Base-by-base conservation (phyloP, 495 filamentous ascomycete species). In the Daldinia bambusicola region DNA sequence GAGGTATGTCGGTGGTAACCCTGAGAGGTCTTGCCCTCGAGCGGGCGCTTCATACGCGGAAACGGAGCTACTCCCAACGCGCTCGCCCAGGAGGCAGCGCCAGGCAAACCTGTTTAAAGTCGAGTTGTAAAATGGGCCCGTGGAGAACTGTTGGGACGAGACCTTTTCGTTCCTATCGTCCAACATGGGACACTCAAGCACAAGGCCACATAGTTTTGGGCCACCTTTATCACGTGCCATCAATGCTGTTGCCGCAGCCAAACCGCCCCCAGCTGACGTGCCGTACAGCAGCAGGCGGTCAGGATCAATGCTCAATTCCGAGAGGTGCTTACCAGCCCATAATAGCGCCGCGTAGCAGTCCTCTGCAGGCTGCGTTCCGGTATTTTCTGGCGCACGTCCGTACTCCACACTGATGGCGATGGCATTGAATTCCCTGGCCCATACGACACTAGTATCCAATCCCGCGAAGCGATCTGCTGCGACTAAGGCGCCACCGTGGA, bases 381-480 rank as follows among this genome's bases (percentile, higher is more conserved):
- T 72, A 41, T 64, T 74, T 45, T 80, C 79, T 8, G 78, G 79
- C 45, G 79, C 76, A 61, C 75, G 73, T 38, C 79, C 76, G 57
- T 80, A 80, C 67, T 80, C 79, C 26, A 80, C 70, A 62, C 75
- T 77, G 13, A 77, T 70, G 52, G 73, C 73, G 63, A 76, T 74
- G 61, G 74, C 75, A 22, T 72, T 64, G 32, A 76, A 66, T 30
- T 77, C 75, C 66, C 62, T 74, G 57, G 75, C 75, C 75, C 75
- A 77, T 13, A 74, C 55, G 8, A 75, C 65, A 30, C 74, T 76
- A 20, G 75, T 77, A 61, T 77, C 75, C 56, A 77, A 55, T 43
- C 75, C 75, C 43, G 75, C 75, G 55, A 76, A 77, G 55, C 75
- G 75, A 52, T 76, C 69, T 57, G 73, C 74, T 16, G 75, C 74